Base-by-base conservation (phyloP, 768 basidiomycete genomes). In the Serendipita sp. region DNA sequence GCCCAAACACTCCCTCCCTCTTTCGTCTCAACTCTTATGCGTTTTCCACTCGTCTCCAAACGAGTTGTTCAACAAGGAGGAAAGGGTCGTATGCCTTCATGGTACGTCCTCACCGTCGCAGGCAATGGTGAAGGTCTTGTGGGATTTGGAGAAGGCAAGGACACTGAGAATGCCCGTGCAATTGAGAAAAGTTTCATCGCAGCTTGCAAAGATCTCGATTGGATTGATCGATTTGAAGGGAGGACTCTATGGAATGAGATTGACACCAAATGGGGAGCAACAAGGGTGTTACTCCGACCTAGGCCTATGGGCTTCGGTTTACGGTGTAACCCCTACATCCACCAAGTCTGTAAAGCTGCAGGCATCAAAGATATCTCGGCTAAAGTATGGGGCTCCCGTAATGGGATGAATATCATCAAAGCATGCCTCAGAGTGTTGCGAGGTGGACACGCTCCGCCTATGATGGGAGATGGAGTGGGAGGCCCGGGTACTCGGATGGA, bases 211-310 rank as follows among this genome's bases (percentile, higher is more conserved):
- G 88, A 86, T 71, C 87, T 97, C 86, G 96, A 97, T 74, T 86
- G 79, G 70, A 91, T 99, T 64, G 87, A 89, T 68, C 84, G 92
- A n/a, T 97, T 92, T 74, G 95, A 99, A 74, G 78, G 84, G 68
- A 82, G 96, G 62, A 98, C 96, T n/a, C 79, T 96, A 16, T 97
- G 91, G 89, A 91, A 92, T 24, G 88, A 92, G 63, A 83, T 94
- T 78, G 77, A 81, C 63, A 78, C 78, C 68, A 99, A 98, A 76
- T 84, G 91, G 67, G 92, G 93, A 16, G 78, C 88, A 13, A 92
- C 90, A 5, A 80, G 80, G 67, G 78, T 98, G 68, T 80, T 89
- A 68, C 74, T 98, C 70, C 82, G 95, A 30, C 89, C 88, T 0
- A 79, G 87, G 37, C 86, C 88, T 4, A 82, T 90, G 72, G 96